phyloP scores from a whole-genome alignment of 192 early-diverging fungal species.

The Diversispora eburnea region DNA sequence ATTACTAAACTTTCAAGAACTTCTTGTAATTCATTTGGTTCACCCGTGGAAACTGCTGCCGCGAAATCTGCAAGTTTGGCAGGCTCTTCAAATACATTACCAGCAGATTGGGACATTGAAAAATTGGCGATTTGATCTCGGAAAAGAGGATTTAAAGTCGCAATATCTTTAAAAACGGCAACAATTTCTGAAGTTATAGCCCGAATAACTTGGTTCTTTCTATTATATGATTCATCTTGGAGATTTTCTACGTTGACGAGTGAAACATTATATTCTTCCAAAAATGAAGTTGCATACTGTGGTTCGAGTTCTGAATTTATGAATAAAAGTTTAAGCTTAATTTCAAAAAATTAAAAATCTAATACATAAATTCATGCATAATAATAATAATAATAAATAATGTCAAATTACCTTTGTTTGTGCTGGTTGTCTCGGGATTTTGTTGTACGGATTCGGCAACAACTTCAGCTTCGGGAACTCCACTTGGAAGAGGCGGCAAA shows the following conservation, averaged over 20 bases:
- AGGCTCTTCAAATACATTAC: conserved; percentile 92
- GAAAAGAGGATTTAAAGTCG: conserved; percentile 89
- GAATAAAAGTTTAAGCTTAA: background rate
- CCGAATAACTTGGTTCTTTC: conserved; percentile 80
- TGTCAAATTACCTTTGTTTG: conserved; percentile 21
- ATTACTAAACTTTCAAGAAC: conserved; percentile 87
- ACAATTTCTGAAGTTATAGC: conserved; percentile 95
- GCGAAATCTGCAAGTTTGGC: conserved; percentile 96
- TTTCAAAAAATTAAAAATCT: conserved; percentile 1
- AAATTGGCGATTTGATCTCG: conserved; percentile 98
- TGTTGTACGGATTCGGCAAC: conserved; percentile 27
- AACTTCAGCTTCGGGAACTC: conserved; percentile 23
- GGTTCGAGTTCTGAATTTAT: conserved; percentile 10
- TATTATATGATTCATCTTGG: conserved; percentile 76
- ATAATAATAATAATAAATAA: background rate
- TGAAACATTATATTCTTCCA: conserved; percentile 74
- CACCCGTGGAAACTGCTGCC: conserved; percentile 91
- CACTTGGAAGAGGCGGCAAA: conserved; percentile 39
- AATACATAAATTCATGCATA: background rate
- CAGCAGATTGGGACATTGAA: conserved; percentile 91
- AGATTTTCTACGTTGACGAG: conserved; percentile 88
- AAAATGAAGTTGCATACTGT: conserved; percentile 47
- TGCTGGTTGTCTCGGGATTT: conserved; percentile 11
- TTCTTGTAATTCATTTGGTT: conserved; percentile 87
- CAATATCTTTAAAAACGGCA: conserved; percentile 95